Evolutionary conservation across 1,284 basidiomycete species (phyloP).

Genomic region (Leccinum fuscescens): DNA sequence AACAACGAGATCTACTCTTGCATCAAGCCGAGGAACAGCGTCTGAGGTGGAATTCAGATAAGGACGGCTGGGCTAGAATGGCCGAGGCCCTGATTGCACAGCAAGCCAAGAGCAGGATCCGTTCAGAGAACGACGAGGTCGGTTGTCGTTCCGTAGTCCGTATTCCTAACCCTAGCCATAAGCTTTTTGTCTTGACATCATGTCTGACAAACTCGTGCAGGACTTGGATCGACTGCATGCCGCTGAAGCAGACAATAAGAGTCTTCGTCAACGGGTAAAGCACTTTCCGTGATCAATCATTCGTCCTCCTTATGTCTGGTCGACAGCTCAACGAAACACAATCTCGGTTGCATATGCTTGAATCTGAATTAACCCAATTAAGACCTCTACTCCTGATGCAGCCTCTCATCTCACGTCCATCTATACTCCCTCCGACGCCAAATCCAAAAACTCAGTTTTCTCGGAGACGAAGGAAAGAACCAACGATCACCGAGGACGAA

Average conservation of each 20-base stretch:
- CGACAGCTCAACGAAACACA: conserved; percentile 43
- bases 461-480: conserved; percentile 30
- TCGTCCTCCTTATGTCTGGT: conserved; percentile 10
- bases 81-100: conserved; percentile 60
- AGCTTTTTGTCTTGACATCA: background rate
- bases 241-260: conserved; percentile 53
- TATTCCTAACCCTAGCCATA: background rate
- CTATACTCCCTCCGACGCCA: conserved; percentile 19
- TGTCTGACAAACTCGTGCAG: conserved; percentile 34
- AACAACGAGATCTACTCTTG: conserved; percentile 58
- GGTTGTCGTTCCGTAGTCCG: conserved; percentile 13
- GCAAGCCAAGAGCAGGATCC: conserved; percentile 37
- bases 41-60: conserved; percentile 58
- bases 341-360: conserved; percentile 38
- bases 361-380: conserved; percentile 43
- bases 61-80: conserved; percentile 57
- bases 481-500: conserved; percentile 24
- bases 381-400: conserved; percentile 46
- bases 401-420: conserved; percentile 31
- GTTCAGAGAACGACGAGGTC: conserved; percentile 45
- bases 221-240: conserved; percentile 50
- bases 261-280: conserved; percentile 53
- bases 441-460: conserved; percentile 18
- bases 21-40: conserved; percentile 52
- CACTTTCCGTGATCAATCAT: background rate